phyloP scores from a whole-genome alignment of 805 yeast species.

The Candida tallmaniae region DNA sequence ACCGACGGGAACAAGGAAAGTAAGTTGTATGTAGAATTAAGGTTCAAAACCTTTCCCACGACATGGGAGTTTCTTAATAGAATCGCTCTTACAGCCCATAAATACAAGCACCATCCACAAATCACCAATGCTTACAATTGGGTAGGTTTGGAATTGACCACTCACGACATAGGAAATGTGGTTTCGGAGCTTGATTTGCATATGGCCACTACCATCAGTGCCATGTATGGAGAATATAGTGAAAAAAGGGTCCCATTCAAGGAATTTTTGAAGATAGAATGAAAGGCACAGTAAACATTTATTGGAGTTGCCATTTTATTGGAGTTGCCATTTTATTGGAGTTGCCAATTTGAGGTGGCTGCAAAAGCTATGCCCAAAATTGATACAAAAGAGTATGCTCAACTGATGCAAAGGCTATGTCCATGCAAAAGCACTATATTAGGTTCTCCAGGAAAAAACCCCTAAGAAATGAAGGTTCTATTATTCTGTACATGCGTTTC shows the following conservation, averaged over 20 bases:
- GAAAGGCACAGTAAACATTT: no score
- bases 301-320: no score
- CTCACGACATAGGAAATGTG: conserved; percentile 57
- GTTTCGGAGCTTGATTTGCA: conserved; percentile 53
- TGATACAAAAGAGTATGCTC: no score
- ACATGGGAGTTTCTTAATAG: conserved; percentile 66
- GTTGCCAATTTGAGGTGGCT: no score
- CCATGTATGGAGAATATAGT: no score
- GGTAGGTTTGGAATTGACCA: conserved; percentile 51
- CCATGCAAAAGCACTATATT: no score
- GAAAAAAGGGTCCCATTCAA: background rate
- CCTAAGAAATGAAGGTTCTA: no score
- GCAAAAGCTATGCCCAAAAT: no score
- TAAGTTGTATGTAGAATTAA: conserved; percentile 13
- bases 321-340: no score
- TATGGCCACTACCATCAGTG: no score
- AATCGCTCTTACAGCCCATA: conserved; percentile 54
- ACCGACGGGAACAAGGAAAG: background rate
- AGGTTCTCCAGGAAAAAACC: no score
- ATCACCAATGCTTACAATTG: conserved; percentile 59
- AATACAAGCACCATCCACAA: conserved; percentile 67
- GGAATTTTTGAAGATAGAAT: background rate
- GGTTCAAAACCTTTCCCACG: conserved; percentile 48
- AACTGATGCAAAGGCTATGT: no score
- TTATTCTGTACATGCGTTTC: background rate